Conservation (phyloP, 2,329 filamentous ascomycete genomes). For the Botrytis tulipae region DNA sequence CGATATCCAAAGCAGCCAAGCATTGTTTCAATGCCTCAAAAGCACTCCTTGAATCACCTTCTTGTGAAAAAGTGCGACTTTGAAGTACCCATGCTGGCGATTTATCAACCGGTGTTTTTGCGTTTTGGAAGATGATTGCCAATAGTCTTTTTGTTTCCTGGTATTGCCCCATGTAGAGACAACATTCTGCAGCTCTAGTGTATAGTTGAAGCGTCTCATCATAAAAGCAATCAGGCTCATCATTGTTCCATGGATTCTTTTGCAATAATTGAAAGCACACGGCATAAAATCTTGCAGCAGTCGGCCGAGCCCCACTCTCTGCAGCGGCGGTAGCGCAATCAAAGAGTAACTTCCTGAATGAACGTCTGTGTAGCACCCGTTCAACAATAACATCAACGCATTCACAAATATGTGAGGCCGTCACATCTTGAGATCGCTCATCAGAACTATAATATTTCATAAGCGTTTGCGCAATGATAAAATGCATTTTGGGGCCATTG, state of each 20-base stretch:
- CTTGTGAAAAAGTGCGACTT: slow-evolving; percentile 73
- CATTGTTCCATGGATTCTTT: slow-evolving; percentile 71
- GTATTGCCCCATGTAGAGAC: slow-evolving; percentile 73
- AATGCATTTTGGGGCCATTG: slow-evolving; percentile 80
- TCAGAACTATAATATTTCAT: slow-evolving; percentile 67
- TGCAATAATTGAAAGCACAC: slow-evolving; percentile 78
- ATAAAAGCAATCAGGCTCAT: slow-evolving; percentile 71
- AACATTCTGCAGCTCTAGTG: slow-evolving; percentile 77
- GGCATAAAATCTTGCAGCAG: slow-evolving; percentile 78
- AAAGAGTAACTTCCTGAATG: slow-evolving; percentile 70
- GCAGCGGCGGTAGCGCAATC: slow-evolving; percentile 75
- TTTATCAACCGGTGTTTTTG: slow-evolving; percentile 72
- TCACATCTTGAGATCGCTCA: slow-evolving; percentile 64
- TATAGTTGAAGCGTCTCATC: slow-evolving; percentile 81
- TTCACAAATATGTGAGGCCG: slow-evolving; percentile 78
- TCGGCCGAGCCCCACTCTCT: slow-evolving; percentile 79
- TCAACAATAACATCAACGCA: slow-evolving; percentile 72
- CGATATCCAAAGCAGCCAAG: slow-evolving; percentile 65
- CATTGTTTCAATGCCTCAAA: slow-evolving; percentile 70
- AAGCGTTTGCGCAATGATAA: slow-evolving; percentile 78
- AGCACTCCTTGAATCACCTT: slow-evolving; percentile 68
- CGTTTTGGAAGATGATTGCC: slow-evolving; percentile 65
- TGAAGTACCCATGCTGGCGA: slow-evolving; percentile 81
- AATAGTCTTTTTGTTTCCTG: slow-evolving; percentile 67
- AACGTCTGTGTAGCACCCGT: slow-evolving; percentile 56